phyloP scores from a whole-genome alignment of 768 basidiomycete genomes.

The Dioszegia aurantiaca region DNA sequence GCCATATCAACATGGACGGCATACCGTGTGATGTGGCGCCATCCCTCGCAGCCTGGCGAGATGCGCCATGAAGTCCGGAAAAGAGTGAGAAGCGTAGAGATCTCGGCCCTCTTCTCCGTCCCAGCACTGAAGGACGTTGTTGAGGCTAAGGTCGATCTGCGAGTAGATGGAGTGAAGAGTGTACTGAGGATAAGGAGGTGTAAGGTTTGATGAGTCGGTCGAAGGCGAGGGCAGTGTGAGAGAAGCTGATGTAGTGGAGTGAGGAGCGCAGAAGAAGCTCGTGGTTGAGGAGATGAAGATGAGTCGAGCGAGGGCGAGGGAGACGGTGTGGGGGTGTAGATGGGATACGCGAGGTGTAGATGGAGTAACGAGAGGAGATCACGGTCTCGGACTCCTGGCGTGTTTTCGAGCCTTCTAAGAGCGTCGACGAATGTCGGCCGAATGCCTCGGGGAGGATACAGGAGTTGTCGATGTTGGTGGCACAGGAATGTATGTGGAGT shows the following conservation, averaged over 20 bases:
- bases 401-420: background rate
- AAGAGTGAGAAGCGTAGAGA: background rate
- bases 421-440: background rate
- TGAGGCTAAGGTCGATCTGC: no score
- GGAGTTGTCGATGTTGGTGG: background rate
- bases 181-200: constrained; percentile 14
- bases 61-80: constrained; percentile 5
- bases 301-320: background rate
- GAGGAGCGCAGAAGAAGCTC: background rate
- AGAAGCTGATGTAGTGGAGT: constrained; percentile 1
- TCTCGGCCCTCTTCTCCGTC: background rate
- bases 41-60: constrained; percentile 5
- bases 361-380: constrained; percentile 8
- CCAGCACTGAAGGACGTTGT: background rate
- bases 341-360: constrained; percentile 13
- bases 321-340: background rate
- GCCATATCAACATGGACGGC: background rate
- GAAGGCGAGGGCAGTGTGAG: background rate
- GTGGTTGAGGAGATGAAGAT: no score
- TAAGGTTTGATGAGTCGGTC: constrained; percentile 16
- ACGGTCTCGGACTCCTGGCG: background rate
- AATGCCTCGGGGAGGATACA: background rate
- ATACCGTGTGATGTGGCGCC: constrained; percentile 8
- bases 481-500: constrained; percentile 3
- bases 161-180: background rate